A percentile compares a stretch with the other conserved stretches of the same genome.
phyloP scores from a whole-genome alignment of 2,329 filamentous ascomycete species.

The Ophiostoma populinum region DNA sequence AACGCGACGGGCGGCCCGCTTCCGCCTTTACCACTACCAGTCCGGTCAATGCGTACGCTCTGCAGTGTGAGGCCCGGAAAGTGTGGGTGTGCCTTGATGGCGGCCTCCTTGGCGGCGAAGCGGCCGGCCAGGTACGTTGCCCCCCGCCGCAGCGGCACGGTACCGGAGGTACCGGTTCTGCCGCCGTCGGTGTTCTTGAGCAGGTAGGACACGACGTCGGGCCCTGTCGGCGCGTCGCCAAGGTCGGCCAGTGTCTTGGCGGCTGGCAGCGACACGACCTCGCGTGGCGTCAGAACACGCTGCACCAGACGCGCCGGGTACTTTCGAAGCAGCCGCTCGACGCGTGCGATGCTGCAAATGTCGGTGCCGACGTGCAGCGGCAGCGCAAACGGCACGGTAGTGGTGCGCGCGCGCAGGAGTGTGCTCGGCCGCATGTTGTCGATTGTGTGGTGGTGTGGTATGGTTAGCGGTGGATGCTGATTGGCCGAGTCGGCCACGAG shows the following conservation, averaged over 20 bases:
- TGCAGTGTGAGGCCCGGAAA: slow-evolving; percentile 38
- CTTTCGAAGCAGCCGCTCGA: slow-evolving; percentile 35
- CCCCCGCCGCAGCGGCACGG: slow-evolving; percentile 20
- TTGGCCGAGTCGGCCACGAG: too few species aligned
- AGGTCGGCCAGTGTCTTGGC: too few species aligned
- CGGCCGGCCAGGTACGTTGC: slow-evolving; percentile 27
- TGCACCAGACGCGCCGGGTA: slow-evolving; percentile 27
- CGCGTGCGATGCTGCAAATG: slow-evolving; percentile 53
- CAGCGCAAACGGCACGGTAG: neutral
- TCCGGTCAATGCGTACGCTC: slow-evolving; percentile 30
- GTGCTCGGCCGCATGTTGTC: too few species aligned
- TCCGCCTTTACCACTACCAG: neutral
- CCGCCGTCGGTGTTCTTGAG: neutral
- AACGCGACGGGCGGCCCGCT: slow-evolving; percentile 27
- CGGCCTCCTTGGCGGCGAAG: slow-evolving; percentile 59
- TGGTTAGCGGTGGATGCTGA: too few species aligned
- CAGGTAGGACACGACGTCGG: slow-evolving; percentile 5
- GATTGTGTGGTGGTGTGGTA: too few species aligned
- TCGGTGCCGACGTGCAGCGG: slow-evolving; percentile 56
- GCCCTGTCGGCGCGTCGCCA: neutral
- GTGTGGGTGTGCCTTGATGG: slow-evolving; percentile 52
- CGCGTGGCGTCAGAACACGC: slow-evolving; percentile 28
- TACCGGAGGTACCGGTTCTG: neutral
- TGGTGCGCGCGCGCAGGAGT: too few species aligned
- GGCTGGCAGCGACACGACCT: slow-evolving; percentile 12